Percentiles rank a stretch among this genome's conserved stretches.
phyloP scores from a whole-genome alignment of 306 rosid genomes.

The Geum urbanum region DNA sequence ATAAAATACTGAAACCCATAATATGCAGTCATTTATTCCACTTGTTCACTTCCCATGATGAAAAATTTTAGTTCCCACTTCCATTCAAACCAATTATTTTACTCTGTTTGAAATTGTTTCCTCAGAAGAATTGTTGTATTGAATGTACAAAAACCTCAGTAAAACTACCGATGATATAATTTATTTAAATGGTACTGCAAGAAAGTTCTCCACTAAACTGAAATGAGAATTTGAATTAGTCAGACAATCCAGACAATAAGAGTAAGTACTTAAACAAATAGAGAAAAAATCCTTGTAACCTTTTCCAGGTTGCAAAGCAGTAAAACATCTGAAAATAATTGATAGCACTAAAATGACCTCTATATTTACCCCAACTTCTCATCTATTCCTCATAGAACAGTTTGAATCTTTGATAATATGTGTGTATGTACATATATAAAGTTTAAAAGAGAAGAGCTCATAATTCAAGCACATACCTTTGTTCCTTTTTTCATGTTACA shows the following conservation, averaged over 20 bases:
- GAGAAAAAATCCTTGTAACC: neutral
- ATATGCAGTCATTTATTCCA: neutral
- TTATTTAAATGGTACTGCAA: neutral
- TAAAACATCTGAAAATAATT: neutral
- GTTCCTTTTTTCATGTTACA: slow-evolving; percentile 79
- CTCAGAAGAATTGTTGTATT: neutral
- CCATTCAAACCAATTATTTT: neutral
- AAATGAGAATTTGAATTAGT: neutral
- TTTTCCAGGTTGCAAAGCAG: slow-evolving; percentile 3
- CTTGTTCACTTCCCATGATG: too few species aligned
- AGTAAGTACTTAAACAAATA: neutral
- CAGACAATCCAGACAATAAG: neutral
- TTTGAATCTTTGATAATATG: neutral
- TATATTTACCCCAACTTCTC: neutral
- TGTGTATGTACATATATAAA: too few species aligned
- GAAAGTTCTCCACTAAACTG: neutral
- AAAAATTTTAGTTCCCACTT: neutral
- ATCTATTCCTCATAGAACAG: neutral
- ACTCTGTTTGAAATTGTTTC: neutral
- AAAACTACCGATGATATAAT: neutral
- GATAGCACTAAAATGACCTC: too few species aligned
- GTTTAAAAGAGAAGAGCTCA: neutral
- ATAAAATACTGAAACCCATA: neutral
- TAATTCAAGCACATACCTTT: slow-evolving; percentile 50
- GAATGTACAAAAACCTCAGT: neutral